These are phyloP conservation scores for Lentinus tigrinus DNA, from an alignment of 768 basidiomycete genomes.

Conservation along the genomic window DNA sequence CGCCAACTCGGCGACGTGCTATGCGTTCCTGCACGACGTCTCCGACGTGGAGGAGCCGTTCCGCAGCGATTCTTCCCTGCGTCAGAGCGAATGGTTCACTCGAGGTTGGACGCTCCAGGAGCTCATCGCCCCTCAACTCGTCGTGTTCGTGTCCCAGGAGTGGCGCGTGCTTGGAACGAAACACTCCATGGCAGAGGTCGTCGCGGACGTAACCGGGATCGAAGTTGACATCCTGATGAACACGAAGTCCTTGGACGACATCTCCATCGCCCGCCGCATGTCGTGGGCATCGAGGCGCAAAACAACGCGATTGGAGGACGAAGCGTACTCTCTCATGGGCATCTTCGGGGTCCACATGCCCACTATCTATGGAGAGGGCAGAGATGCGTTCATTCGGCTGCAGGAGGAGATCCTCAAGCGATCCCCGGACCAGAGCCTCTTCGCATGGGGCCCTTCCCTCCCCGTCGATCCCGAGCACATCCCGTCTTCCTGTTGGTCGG, in stretches of 20 bases:
- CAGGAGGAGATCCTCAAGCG: not conserved
- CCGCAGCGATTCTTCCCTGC: not conserved
- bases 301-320: no score
- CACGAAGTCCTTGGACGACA: not conserved
- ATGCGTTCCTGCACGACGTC: constrained; percentile 13
- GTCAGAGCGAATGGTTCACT: not conserved
- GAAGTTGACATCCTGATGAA: not conserved
- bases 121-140: not conserved
- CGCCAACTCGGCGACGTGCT: constrained; percentile 6
- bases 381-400: not conserved
- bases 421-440: not conserved
- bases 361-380: not conserved
- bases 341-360: not conserved
- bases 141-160: not conserved
- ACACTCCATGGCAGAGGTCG: not conserved
- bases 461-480: not conserved
- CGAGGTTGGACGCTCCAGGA: not conserved
- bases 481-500: not conserved
- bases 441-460: not conserved
- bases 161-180: not conserved
- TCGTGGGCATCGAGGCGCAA: not conserved
- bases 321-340: not conserved
- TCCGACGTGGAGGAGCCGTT: constrained; percentile 1
- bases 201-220: not conserved
- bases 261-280: not conserved